phyloP scores from a whole-genome alignment of 148 eudicot genomes.

The Cornus controversa region DNA sequence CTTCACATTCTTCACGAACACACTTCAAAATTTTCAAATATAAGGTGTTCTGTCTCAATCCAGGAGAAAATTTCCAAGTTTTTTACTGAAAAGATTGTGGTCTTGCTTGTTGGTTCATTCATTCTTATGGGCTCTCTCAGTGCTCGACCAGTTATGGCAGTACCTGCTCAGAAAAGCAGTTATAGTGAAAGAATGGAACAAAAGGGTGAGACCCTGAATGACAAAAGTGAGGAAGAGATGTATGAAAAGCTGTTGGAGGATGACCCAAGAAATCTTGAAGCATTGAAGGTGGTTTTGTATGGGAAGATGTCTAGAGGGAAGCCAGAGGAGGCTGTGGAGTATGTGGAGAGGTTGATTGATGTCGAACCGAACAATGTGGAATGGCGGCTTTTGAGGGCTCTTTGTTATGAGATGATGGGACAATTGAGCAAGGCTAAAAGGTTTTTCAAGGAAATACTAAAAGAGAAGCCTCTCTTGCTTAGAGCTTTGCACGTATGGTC shows the following conservation, averaged over 20 bases:
- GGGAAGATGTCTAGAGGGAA: constrained; percentile 75
- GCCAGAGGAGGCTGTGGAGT: constrained; percentile 60
- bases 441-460: constrained; percentile 63
- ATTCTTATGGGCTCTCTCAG: constrained; percentile 46
- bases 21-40: constrained; percentile 11
- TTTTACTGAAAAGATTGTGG: constrained; percentile 33
- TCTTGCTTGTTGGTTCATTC: constrained; percentile 65
- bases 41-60: constrained; percentile 13
- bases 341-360: constrained; percentile 78
- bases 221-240: constrained; percentile 46
- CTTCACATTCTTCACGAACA: constrained; percentile 5
- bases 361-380: constrained; percentile 72
- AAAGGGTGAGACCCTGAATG: constrained; percentile 26
- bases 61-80: constrained; percentile 27
- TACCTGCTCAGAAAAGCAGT: constrained; percentile 26
- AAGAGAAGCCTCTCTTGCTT: constrained; percentile 65
- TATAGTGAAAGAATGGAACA: constrained; percentile 30
- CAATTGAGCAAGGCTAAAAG: constrained; percentile 64
- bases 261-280: constrained; percentile 68
- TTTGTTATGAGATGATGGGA: constrained; percentile 88
- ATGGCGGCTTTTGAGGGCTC: constrained; percentile 92
- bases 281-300: constrained; percentile 64
- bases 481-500: constrained; percentile 90
- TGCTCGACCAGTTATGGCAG: constrained; percentile 38
- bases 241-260: constrained; percentile 54